Evolutionary conservation across 495 filamentous ascomycete species (phyloP), one percentile per base, ranked within the genome.

Genomic region (Aspergillus heteromorphus): DNA sequence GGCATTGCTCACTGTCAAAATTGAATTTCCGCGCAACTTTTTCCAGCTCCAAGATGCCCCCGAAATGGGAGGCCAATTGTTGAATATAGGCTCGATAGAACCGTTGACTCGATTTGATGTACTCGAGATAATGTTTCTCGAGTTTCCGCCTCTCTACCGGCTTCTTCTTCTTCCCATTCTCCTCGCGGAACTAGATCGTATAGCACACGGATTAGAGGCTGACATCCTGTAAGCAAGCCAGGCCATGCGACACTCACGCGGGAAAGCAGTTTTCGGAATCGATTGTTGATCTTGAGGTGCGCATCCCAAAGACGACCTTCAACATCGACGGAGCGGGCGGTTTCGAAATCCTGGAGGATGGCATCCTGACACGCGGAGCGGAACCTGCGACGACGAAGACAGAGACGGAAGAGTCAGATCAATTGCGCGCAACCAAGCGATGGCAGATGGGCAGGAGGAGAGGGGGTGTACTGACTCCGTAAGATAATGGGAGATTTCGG

Each of bases 51-150:
- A 77, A 73, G 55, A 95, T 83, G 20, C 87, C 82, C 50, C 81
- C 74, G 56, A 82, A 95, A 54, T 84, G 81, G 10, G 82, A 85
- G 45, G 86, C 84, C 31, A 97, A 68, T 48, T 84, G 80, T 70
- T 92, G 86, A 52, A 98, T 85, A 57, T 88, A 92, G 43, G 83
- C 84, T 48, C 84, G 80, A 72, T 97, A 98, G 68, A 95, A 97
- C 45, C 83, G 81, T 62, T 92, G 87, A 52, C 87, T 85, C 4
- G 83, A 85, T 69, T 92, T 96, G 61, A 97, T 83, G 65, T 92
- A 97, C 51, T 80, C 79, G 30, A 84, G 69, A 66, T 92, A 98
- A 54, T 83, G 78, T 70, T 87, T 90, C 62, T 87, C 83, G 10
- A 89, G 70, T 65, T 92, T 96, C 21, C 92, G 83, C 57, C 79